A percentile compares a stretch with the other conserved stretches of the same genome.
These are phyloP conservation scores for Cladophialophora immunda DNA, from an alignment of 2,329 filamentous ascomycete species.

Conservation along the genomic window DNA sequence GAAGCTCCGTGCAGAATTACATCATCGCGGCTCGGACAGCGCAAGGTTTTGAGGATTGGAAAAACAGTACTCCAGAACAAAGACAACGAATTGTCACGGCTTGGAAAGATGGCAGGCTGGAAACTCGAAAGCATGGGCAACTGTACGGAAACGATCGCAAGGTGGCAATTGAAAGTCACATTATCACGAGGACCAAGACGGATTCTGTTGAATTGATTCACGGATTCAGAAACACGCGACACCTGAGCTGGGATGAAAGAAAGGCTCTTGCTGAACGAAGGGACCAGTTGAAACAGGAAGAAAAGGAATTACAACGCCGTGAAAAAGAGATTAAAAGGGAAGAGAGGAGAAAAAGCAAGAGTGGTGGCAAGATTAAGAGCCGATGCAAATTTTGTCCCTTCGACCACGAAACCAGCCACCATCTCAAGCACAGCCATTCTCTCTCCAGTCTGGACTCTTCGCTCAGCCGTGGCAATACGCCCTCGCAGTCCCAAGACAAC, in stretches of 20 bases:
- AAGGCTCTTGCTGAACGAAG: conserved; percentile 57
- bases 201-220: conserved; percentile 50
- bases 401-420: conserved; percentile 34
- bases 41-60: conserved; percentile 75
- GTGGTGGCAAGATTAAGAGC: conserved; percentile 36
- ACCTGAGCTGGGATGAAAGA: conserved; percentile 61
- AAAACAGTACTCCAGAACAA: conserved; percentile 64
- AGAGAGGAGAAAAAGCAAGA: conserved; percentile 37
- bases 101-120: conserved; percentile 69
- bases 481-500: conserved; percentile 38
- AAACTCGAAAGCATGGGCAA: conserved; percentile 58
- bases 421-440: conserved; percentile 30
- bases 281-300: conserved; percentile 39
- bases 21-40: conserved; percentile 79
- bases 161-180: conserved; percentile 63
- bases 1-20: conserved; percentile 77
- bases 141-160: conserved; percentile 51
- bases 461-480: conserved; percentile 27
- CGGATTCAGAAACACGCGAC: conserved; percentile 61
- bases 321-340: conserved; percentile 40
- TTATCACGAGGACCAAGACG: conserved; percentile 44
- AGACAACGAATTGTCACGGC: conserved; percentile 68
- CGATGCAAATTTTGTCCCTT: conserved; percentile 39
- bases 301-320: conserved; percentile 39
- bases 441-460: conserved; percentile 27